phyloP scores from a whole-genome alignment of 371 early-diverging fungal genomes.

The Lichtheimia ornata region DNA sequence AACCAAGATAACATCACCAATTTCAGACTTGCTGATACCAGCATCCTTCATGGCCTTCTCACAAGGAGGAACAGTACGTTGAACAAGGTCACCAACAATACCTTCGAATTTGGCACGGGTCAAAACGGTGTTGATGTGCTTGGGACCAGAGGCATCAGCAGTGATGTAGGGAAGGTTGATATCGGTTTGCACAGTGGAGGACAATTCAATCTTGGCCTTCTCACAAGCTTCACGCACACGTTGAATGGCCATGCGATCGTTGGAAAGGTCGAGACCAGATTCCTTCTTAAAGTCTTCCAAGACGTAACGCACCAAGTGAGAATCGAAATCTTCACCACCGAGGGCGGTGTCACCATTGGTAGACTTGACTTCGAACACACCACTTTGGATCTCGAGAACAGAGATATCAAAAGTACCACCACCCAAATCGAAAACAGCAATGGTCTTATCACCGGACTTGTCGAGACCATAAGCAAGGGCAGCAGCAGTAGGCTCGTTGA shows the following conservation, averaged over 20 bases:
- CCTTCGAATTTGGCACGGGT: conserved; percentile 92
- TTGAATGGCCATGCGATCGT: conserved; percentile 91
- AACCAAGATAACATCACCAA: conserved; percentile 98
- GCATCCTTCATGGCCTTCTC: conserved; percentile 98
- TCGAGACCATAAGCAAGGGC: conserved; percentile 98
- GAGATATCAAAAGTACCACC: conserved; percentile 99
- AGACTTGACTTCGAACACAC: conserved; percentile 98
- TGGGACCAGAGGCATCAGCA: conserved; percentile 90
- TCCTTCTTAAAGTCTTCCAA: conserved; percentile 90
- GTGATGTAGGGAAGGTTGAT: conserved; percentile 97
- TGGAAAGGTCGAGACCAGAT: conserved; percentile 64
- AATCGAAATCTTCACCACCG: conserved; percentile 99
- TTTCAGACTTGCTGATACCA: conserved; percentile 73
- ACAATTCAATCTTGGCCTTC: conserved; percentile 98
- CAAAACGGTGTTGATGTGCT: conserved; percentile 93
- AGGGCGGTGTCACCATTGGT: conserved; percentile 97
- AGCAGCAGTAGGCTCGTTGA: conserved; percentile 99
- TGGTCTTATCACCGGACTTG: conserved; percentile 85
- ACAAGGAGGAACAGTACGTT: conserved; percentile 93
- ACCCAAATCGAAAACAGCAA: conserved; percentile 99
- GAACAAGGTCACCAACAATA: conserved; percentile 79
- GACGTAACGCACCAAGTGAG: conserved; percentile 79
- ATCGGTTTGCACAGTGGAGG: conserved; percentile 89
- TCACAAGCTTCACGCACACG: conserved; percentile 97
- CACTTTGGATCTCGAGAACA: conserved; percentile 96